Base-by-base conservation (phyloP, 805 yeast genomes). In the Candida orba region DNA sequence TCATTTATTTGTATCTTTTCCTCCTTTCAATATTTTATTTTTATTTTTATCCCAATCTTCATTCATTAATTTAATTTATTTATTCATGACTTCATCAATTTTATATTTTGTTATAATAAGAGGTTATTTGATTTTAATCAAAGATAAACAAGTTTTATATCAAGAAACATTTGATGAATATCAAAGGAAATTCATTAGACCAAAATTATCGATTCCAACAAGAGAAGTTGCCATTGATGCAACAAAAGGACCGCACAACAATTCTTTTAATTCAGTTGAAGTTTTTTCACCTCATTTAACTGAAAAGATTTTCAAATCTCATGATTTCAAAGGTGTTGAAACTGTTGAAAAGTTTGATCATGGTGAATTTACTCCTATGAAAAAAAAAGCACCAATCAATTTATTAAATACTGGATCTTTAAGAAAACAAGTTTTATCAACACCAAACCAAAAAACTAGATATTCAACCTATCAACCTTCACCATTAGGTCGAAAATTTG, bases 151-250 rank as follows among this genome's bases (percentile, higher is more conserved):
- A 42, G 65, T 82, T 8, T 57, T 84, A 5, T 71, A 71, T 45
- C 75, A 73, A 46, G 87, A 83, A 54, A 74, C 76, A 48, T 65
- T 79, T 46, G 72, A 71, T 32, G 93, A 85, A 53, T 79, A 79
- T 53, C 73, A 80, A 51, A 60, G 69, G 27, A 84, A 84, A 56
- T 76, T 70, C 48, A 81, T 82, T 15, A 71, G 71, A 31, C 89
- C 88, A 3, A 71, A 72, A 40, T 62, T 75, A 2, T 67, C 77
- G 8, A 69, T 70, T 10, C 59, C 66, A 38, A 68, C 70, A 38
- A 75, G 79, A 51, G 87, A 84, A 51, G 87, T 74, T 6, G 67
- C 74, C 20, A 68, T 82, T 6, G 84, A 78, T 59, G 79, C 84
- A 3, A 75, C 81, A 52, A 41, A 34, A 17, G 62, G 62, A 1